These are phyloP conservation scores for Trametopsis cervina DNA, from an alignment of 768 basidiomycete species.

Conservation along the genomic window DNA sequence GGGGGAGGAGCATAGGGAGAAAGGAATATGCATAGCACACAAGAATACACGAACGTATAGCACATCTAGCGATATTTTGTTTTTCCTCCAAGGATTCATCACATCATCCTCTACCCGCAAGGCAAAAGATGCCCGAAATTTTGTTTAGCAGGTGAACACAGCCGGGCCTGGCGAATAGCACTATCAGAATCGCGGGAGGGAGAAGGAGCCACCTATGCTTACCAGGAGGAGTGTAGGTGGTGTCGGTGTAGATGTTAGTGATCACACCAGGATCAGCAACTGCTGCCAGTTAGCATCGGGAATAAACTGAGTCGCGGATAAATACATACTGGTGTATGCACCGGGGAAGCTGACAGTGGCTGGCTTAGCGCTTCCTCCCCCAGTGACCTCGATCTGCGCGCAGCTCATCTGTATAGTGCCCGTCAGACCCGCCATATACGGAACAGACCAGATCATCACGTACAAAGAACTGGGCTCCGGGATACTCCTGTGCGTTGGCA, in stretches of 20 bases:
- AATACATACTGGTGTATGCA: slow-evolving; percentile 24
- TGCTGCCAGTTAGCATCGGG: not conserved
- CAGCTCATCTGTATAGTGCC: slow-evolving; percentile 31
- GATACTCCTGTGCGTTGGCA: slow-evolving; percentile 36
- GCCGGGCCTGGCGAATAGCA: not conserved
- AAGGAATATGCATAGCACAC: too few species aligned
- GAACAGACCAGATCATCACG: not conserved
- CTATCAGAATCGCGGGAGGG: not conserved
- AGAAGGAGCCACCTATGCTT: not conserved
- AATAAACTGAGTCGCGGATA: not conserved
- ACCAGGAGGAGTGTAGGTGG: not conserved
- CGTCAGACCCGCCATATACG: not conserved
- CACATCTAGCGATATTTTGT: too few species aligned
- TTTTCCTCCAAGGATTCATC: too few species aligned
- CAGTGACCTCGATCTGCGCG: slow-evolving; percentile 28
- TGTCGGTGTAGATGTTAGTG: not conserved
- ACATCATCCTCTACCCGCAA: too few species aligned
- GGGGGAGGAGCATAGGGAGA: too few species aligned
- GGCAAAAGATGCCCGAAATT: too few species aligned
- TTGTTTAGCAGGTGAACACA: not conserved
- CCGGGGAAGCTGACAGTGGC: slow-evolving; percentile 28
- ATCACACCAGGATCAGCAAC: not conserved
- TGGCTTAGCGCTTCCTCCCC: slow-evolving; percentile 24
- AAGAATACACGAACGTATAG: too few species aligned
- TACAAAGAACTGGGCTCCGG: slow-evolving; percentile 50